phyloP scores from a whole-genome alignment of 371 early-diverging fungal genomes.

The Rhizopus sp. region DNA sequence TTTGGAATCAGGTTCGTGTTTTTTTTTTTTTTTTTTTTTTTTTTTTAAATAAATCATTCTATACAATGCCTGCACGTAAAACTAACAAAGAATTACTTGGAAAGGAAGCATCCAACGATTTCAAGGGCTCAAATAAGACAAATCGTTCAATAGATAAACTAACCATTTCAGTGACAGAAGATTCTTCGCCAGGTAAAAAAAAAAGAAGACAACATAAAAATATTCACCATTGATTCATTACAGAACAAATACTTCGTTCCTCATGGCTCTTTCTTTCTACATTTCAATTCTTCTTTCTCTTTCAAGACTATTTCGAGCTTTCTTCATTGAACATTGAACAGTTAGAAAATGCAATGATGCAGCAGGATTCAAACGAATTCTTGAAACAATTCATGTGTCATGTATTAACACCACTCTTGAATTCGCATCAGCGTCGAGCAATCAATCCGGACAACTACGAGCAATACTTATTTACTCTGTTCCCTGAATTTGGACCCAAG shows the following conservation, averaged over 20 bases:
- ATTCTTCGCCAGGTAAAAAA: slow-evolving; percentile 22
- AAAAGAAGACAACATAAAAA: not conserved
- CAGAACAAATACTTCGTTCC: slow-evolving; percentile 27
- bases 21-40: too few relatives aligned
- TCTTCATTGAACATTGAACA: slow-evolving; percentile 7
- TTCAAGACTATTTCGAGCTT: slow-evolving; percentile 14
- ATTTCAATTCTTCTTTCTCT: slow-evolving; percentile 20
- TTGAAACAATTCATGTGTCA: slow-evolving; percentile 6
- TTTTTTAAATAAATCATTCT: too few relatives aligned
- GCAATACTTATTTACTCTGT: not conserved
- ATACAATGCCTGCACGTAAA: not conserved
- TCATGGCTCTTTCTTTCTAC: slow-evolving; percentile 28
- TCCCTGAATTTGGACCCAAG: slow-evolving; percentile 5
- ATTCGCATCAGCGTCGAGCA: not conserved
- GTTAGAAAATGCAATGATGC: slow-evolving; percentile 15
- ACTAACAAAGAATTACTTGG: not conserved
- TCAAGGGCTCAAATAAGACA: not conserved
- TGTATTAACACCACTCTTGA: slow-evolving; percentile 8
- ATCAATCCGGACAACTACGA: slow-evolving; percentile 12
- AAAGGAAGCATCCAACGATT: not conserved
- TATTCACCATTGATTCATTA: not conserved
- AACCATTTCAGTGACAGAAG: slow-evolving; percentile 9
- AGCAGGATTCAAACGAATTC: not conserved
- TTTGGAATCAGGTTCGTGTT: not conserved
- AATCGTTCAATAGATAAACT: slow-evolving; percentile 2